phyloP scores from a whole-genome alignment of 1,284 basidiomycete species.

The Ustilago nuda region DNA sequence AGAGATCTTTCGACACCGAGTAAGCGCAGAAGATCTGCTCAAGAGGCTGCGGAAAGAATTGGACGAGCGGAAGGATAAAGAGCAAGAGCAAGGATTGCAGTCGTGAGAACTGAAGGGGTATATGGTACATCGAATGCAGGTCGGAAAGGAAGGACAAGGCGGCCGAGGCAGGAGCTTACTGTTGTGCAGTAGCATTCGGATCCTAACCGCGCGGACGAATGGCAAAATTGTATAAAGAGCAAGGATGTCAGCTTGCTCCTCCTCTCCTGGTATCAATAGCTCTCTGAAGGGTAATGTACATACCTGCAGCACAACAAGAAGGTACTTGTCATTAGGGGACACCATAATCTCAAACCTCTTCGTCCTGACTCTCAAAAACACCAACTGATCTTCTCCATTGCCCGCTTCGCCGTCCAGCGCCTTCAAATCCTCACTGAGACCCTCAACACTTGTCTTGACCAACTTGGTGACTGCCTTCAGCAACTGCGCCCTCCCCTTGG shows the following conservation, averaged over 20 bases:
- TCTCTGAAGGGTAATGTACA: too few species aligned
- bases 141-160: not conserved
- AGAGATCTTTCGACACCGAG: constrained; percentile 51
- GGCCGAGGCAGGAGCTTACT: not conserved
- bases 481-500: constrained; percentile 46
- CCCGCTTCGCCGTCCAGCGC: constrained; percentile 26
- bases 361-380: constrained; percentile 62
- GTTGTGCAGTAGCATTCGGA: constrained; percentile 19
- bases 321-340: constrained; percentile 65
- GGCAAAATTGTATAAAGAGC: too few species aligned
- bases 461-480: constrained; percentile 55
- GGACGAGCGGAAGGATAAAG: constrained; percentile 1
- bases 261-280: too few species aligned
- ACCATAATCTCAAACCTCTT: constrained; percentile 66
- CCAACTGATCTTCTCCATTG: constrained; percentile 18
- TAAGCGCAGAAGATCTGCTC: constrained; percentile 33
- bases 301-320: constrained; percentile 65
- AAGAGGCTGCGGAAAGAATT: constrained; percentile 7
- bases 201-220: constrained; percentile 6
- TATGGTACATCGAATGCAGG: constrained; percentile 4
- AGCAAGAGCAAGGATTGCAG: not conserved
- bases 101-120: constrained; percentile 10
- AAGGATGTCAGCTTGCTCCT: too few species aligned
- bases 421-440: constrained; percentile 39
- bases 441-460: constrained; percentile 45